Evolutionary conservation across 148 eudicot genomes (phyloP).

Genomic region (Beta vulgaris): DNA sequence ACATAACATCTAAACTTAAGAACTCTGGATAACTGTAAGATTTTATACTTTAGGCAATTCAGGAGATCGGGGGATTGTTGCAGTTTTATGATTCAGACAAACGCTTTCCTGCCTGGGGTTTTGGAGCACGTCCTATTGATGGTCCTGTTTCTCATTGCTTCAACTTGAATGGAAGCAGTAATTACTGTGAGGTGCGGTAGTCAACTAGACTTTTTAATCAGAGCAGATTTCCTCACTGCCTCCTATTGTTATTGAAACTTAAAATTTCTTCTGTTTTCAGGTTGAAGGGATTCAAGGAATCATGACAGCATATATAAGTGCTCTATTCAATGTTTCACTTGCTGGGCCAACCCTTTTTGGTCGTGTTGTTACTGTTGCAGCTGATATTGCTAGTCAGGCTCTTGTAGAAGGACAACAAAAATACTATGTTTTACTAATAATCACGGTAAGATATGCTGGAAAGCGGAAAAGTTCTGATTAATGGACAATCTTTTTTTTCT

Average conservation of each 20-base stretch:
- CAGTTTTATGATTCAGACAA: slow-evolving; percentile 95
- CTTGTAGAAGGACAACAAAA: slow-evolving; percentile 58
- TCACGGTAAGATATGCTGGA: slow-evolving; percentile 58
- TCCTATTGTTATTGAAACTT: slow-evolving; percentile 4
- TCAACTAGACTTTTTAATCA: background rate
- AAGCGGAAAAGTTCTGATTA: slow-evolving; percentile 1
- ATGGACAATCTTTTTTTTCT: background rate
- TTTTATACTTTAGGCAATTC: slow-evolving; percentile 60
- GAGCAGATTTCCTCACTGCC: background rate
- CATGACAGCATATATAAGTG: slow-evolving; percentile 76
- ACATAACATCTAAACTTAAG: background rate
- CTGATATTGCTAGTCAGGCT: slow-evolving; percentile 69
- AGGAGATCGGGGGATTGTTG: slow-evolving; percentile 85
- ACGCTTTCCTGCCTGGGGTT: slow-evolving; percentile 97
- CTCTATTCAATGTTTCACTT: slow-evolving; percentile 84
- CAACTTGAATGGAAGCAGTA: slow-evolving; percentile 95
- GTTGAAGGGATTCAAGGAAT: slow-evolving; percentile 98
- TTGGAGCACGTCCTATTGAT: slow-evolving; percentile 99
- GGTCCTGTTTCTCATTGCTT: slow-evolving; percentile 99
- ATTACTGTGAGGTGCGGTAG: slow-evolving; percentile 70
- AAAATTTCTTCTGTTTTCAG: slow-evolving; percentile 36
- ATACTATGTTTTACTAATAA: slow-evolving; percentile 81
- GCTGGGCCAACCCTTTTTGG: slow-evolving; percentile 99
- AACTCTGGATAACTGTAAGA: slow-evolving; percentile 9
- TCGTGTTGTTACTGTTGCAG: slow-evolving; percentile 69